phyloP scores from a whole-genome alignment of 2,329 filamentous ascomycete genomes.

The Talaromyces sp. region DNA sequence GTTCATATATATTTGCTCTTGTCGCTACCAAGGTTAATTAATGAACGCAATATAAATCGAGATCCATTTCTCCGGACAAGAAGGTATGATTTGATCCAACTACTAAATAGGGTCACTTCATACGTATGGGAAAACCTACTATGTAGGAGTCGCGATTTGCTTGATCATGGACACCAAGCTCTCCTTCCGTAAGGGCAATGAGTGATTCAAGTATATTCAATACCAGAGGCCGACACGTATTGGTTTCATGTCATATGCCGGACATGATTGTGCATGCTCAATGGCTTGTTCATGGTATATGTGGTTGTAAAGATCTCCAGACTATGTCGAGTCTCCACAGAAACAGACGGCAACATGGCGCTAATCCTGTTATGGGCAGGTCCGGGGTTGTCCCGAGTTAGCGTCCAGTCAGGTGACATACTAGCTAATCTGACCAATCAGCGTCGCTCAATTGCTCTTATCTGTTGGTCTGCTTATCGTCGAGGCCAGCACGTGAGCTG shows the following conservation, averaged over 20 bases:
- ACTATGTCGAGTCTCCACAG: not conserved
- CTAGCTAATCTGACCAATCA: not conserved
- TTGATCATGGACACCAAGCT: not conserved
- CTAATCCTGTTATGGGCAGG: not conserved
- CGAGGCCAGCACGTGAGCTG: slow-evolving; percentile 1
- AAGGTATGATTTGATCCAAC: not conserved
- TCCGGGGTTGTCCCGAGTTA: slow-evolving; percentile 2
- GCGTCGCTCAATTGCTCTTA: not conserved
- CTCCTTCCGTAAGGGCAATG: not conserved
- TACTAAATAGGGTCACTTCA: not conserved
- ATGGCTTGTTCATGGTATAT: not conserved
- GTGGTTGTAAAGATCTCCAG: not conserved
- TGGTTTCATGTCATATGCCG: not conserved
- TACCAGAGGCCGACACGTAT: not conserved
- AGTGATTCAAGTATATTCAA: not conserved
- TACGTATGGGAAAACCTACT: not conserved
- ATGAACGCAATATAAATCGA: not conserved
- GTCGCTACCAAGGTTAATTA: not conserved
- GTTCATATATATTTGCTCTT: not conserved
- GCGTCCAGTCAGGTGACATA: not conserved
- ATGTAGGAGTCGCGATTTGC: not conserved
- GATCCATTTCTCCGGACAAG: not conserved
- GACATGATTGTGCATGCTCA: not conserved
- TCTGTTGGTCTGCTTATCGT: slow-evolving; percentile 7
- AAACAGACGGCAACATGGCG: not conserved